Evolutionary conservation across 176 grass and related monocot genomes (phyloP), one percentile per base, ranked within the genome.

Genomic region (Aegilops speltoides): DNA sequence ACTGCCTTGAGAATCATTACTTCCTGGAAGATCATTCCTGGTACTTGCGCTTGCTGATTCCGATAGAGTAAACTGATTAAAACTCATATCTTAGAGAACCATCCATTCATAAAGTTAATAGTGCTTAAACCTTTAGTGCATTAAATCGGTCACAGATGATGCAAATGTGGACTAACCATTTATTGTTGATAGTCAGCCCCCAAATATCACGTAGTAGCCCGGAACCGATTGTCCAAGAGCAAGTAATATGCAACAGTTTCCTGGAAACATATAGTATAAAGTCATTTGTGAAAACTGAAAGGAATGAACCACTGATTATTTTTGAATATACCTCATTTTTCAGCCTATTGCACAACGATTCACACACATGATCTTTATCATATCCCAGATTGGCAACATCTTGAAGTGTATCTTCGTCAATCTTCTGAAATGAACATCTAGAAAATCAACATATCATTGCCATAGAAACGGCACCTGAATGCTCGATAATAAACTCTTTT

Each of bases 171-270:
- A 89, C 91, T 85, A 77, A 98, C 97, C 90, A 82, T 83, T 74
- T 84, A 16, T 85, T 95, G 91, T 87, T 94, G 93, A 78, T 88
- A 94, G 41, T 94, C 87, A 77, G 89, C 93, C 17, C 96, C 96
- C 26, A 98, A 86, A 88, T 98, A 96, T 37, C 90, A 92, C 77
- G 84, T 93, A 41, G 90, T 94, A 61, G 91, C 76, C 80, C 88
- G 92, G 90, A 98, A 98, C 8, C 93, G 88, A 92, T 90, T 94
- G 86, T 98, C 96, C 91, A 96, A 43, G 83, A 94, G 91, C 64
- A 98, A 93, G 80, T 96, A 94, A 92, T 98, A 98, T 46, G 90
- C 91, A 77, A 98, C 96, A 82, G 96, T 98, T 81, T 92, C 93
- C 96, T 98, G 73, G 46, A 76, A 91, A 57, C 64, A 40, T 81